These are phyloP conservation scores for Meyerozyma athensensis DNA, from an alignment of 1,139 yeast species.

Conservation along the genomic window DNA sequence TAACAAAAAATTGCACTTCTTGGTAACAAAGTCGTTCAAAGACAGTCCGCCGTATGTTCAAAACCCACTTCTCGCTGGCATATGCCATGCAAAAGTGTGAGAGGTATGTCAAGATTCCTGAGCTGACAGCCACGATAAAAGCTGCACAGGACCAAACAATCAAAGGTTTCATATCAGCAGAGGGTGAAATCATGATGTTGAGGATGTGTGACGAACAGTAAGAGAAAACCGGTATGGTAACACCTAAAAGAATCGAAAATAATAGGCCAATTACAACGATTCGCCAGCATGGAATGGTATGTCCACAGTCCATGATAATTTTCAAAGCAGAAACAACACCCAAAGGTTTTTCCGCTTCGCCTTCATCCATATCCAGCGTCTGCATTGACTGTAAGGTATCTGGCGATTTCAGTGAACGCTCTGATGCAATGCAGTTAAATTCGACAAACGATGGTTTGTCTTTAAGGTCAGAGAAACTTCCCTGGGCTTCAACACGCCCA, in stretches of 20 bases:
- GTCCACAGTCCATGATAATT: slow-evolving; percentile 33
- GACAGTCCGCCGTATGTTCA: slow-evolving; percentile 44
- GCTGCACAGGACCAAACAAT: slow-evolving; percentile 67
- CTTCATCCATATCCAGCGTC: slow-evolving; percentile 7
- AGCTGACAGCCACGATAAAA: slow-evolving; percentile 53
- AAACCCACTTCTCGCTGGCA: slow-evolving; percentile 68
- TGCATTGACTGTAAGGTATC: slow-evolving; percentile 12
- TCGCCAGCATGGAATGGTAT: slow-evolving; percentile 28
- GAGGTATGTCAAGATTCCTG: slow-evolving; percentile 53
- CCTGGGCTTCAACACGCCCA: slow-evolving; percentile 46
- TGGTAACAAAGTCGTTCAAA: slow-evolving; percentile 49
- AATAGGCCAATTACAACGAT: slow-evolving; percentile 48
- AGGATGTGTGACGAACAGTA: slow-evolving; percentile 69
- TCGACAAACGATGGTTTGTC: background rate
- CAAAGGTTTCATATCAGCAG: slow-evolving; percentile 26
- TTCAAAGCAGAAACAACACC: slow-evolving; percentile 19
- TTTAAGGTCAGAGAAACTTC: slow-evolving; percentile 1
- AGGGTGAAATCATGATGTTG: slow-evolving; percentile 46
- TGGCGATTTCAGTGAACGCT: background rate
- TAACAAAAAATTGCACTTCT: slow-evolving; percentile 51
- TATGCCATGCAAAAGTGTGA: slow-evolving; percentile 49
- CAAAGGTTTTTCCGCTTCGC: background rate
- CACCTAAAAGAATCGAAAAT: slow-evolving; percentile 54
- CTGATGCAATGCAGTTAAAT: slow-evolving; percentile 23
- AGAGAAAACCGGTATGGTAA: slow-evolving; percentile 71